phyloP scores from a whole-genome alignment of 371 early-diverging fungal species.

The Circinella umbellata region DNA sequence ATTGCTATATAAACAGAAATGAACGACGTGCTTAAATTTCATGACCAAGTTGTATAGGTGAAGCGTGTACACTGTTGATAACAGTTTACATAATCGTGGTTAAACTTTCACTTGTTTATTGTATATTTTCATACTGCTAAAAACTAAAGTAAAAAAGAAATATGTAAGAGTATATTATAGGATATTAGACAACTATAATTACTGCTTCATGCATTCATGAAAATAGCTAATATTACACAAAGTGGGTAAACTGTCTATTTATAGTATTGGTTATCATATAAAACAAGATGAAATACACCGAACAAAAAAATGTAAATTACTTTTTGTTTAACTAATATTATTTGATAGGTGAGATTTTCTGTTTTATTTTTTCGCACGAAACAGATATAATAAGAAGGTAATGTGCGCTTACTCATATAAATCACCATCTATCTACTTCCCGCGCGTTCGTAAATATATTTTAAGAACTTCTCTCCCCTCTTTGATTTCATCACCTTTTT shows the following conservation, averaged over 20 bases:
- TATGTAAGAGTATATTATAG: neutral
- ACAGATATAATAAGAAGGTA: neutral
- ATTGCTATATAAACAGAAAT: too few species aligned
- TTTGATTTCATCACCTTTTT: neutral
- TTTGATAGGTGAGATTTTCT: neutral
- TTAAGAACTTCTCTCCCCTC: neutral
- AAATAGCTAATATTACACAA: too few species aligned
- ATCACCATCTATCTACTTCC: neutral
- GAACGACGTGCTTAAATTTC: too few species aligned
- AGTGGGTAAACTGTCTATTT: too few species aligned
- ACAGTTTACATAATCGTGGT: neutral
- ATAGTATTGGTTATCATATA: too few species aligned
- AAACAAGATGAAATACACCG: neutral
- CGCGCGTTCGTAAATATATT: neutral
- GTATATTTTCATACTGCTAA: neutral
- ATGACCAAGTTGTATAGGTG: neutral
- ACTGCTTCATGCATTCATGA: too few species aligned
- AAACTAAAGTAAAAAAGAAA: neutral
- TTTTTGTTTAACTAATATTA: neutral
- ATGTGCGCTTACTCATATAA: neutral
- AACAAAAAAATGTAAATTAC: neutral
- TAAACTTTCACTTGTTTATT: neutral
- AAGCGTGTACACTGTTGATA: neutral
- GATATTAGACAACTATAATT: neutral
- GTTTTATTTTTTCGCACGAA: conserved; percentile 1